A percentile compares a stretch with the other conserved stretches of the same genome.
These are phyloP conservation scores for Fomitopsis pinicola DNA, from an alignment of 1,284 basidiomycete species.

Conservation along the genomic window DNA sequence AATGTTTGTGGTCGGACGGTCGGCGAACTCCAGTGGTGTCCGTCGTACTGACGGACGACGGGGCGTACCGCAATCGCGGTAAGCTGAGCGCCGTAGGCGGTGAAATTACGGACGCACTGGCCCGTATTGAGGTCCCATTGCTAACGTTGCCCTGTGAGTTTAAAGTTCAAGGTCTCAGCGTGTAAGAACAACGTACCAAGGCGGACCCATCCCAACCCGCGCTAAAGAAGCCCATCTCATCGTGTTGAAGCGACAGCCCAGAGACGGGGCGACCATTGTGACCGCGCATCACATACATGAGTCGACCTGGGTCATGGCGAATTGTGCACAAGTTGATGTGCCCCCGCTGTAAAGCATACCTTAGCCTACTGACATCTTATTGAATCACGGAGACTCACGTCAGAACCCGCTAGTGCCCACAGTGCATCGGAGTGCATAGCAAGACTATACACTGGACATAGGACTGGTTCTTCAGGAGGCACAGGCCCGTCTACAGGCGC, in stretches of 20 bases:
- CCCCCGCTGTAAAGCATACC: conserved; percentile 52
- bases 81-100: conserved; percentile 84
- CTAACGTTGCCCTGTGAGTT: conserved; percentile 35
- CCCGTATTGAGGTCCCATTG: conserved; percentile 99
- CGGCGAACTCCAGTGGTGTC: conserved; percentile 16
- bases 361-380: background rate
- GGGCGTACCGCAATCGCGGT: conserved; percentile 82
- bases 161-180: background rate
- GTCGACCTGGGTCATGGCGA: conserved; percentile 85
- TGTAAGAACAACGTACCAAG: conserved; percentile 48
- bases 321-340: conserved; percentile 90
- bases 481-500: conserved; percentile 24
- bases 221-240: conserved; percentile 84
- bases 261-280: conserved; percentile 79
- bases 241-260: conserved; percentile 74
- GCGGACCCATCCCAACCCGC: conserved; percentile 95
- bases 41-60: conserved; percentile 35
- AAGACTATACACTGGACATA: conserved; percentile 83
- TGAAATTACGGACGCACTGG: conserved; percentile 72
- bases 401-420: conserved; percentile 84
- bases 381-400: conserved; percentile 45
- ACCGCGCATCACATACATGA: conserved; percentile 68
- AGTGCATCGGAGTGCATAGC: conserved; percentile 87
- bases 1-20: background rate
- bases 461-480: conserved; percentile 40